Evolutionary conservation across 2,329 filamentous ascomycete species (phyloP).

Genomic region (Diaporthe eres): DNA sequence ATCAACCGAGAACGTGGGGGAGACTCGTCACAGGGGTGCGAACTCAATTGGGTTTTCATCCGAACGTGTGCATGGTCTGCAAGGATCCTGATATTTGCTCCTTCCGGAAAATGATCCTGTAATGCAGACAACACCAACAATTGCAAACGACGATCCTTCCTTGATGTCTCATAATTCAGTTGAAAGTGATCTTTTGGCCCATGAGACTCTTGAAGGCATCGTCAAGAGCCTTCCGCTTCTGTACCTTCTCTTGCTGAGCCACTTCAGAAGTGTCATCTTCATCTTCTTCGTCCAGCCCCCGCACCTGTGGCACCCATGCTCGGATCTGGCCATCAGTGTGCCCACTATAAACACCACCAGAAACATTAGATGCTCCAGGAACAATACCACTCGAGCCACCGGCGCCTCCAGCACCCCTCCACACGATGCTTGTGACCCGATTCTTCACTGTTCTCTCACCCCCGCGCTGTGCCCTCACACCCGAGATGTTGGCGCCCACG

Average conservation of each 20-base stretch:
- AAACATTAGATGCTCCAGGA: slow-evolving; percentile 67
- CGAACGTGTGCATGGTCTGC: neutral
- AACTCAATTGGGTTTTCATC: slow-evolving; percentile 11
- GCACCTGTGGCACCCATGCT: slow-evolving; percentile 77
- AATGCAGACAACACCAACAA: neutral
- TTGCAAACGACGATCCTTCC: neutral
- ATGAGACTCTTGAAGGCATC: slow-evolving; percentile 85
- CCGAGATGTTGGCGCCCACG: slow-evolving; percentile 67
- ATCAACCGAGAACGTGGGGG: slow-evolving; percentile 16
- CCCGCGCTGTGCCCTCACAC: slow-evolving; percentile 59
- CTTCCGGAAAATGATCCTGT: slow-evolving; percentile 8
- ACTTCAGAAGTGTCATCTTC: slow-evolving; percentile 59
- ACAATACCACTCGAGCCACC: slow-evolving; percentile 69
- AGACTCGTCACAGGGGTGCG: neutral
- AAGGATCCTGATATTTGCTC: neutral
- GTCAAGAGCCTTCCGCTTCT: slow-evolving; percentile 84
- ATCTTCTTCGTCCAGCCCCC: slow-evolving; percentile 57
- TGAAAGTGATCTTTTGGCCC: slow-evolving; percentile 78
- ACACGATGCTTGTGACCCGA: slow-evolving; percentile 81
- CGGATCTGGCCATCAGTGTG: slow-evolving; percentile 89
- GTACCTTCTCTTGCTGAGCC: slow-evolving; percentile 66
- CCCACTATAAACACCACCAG: slow-evolving; percentile 79
- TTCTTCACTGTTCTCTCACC: slow-evolving; percentile 72
- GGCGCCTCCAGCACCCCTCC: slow-evolving; percentile 74
- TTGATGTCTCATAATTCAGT: slow-evolving; percentile 42